These are phyloP conservation scores for Diphasiastrum complanatum DNA, from an alignment of 83 land plant genomes.

Conservation along the genomic window DNA sequence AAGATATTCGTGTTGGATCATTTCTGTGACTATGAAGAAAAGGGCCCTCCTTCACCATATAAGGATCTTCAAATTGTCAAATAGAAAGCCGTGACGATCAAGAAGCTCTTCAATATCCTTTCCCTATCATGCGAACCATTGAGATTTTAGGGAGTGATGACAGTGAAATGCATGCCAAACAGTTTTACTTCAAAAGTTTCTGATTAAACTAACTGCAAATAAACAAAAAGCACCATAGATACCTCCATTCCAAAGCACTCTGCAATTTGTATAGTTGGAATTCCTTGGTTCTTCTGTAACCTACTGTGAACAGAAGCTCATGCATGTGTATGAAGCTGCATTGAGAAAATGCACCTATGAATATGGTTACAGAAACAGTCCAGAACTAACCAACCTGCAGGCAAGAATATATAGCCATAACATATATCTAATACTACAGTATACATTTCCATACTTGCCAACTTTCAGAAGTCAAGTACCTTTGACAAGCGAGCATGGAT, in stretches of 20 bases:
- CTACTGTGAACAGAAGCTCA: constrained; percentile 79
- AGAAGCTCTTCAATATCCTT: constrained; percentile 68
- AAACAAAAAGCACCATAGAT: constrained; percentile 3
- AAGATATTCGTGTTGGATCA: constrained; percentile 49
- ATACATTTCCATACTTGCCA: background rate
- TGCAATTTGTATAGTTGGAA: constrained; percentile 56
- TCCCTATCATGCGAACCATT: constrained; percentile 34
- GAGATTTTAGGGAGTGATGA: background rate
- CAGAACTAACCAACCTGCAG: background rate
- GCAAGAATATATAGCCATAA: background rate
- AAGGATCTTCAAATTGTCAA: constrained; percentile 63
- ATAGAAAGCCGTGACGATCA: constrained; percentile 72
- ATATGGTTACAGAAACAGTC: background rate
- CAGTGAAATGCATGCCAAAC: background rate
- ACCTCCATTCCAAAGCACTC: constrained; percentile 97
- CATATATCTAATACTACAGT: constrained; percentile 4
- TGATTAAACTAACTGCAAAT: background rate
- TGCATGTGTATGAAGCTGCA: constrained; percentile 77
- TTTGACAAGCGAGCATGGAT: constrained; percentile 99
- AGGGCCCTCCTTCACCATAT: constrained; percentile 81
- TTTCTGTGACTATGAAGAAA: constrained; percentile 56
- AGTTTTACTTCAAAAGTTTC: background rate
- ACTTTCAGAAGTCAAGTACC: constrained; percentile 35
- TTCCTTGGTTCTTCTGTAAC: constrained; percentile 78
- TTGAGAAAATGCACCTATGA: background rate